Conservation (phyloP, 176 grass and related monocot species). For the Phoenix roebelenii region DNA sequence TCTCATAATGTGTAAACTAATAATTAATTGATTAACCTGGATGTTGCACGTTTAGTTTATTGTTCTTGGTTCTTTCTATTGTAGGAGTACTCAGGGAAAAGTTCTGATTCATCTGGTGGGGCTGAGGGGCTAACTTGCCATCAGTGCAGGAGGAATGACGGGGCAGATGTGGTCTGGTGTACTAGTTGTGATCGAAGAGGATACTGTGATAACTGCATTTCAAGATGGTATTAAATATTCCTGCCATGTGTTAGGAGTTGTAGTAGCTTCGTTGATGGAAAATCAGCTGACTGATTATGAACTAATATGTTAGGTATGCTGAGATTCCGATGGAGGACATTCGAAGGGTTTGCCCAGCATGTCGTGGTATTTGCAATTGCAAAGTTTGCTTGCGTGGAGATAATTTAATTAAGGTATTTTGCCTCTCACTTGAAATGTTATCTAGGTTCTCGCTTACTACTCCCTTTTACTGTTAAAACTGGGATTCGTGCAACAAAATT, state of each 20-base stretch:
- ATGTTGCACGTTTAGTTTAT: not conserved
- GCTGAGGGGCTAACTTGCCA: conserved; percentile 38
- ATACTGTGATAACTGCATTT: conserved; percentile 62
- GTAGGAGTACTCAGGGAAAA: conserved; percentile 21
- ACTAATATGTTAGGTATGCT: conserved; percentile 53
- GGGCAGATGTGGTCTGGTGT: conserved; percentile 42
- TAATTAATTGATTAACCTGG: not conserved
- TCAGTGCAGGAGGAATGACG: conserved; percentile 52
- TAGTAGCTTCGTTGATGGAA: not conserved
- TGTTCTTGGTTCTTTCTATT: not conserved
- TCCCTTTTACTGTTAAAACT: no score
- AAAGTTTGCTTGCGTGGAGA: conserved; percentile 74
- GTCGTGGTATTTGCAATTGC: conserved; percentile 96
- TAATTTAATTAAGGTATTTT: conserved; percentile 73
- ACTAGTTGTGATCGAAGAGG: conserved; percentile 63
- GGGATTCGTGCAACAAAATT: no score
- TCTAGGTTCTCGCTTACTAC: no score
- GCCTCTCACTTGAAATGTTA: not conserved
- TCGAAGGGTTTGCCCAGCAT: conserved; percentile 76
- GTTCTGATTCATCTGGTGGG: conserved; percentile 13
- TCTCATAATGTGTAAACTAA: no score
- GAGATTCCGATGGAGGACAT: conserved; percentile 69
- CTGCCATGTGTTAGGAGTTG: not conserved
- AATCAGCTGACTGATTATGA: conserved; percentile 6
- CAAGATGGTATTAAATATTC: conserved; percentile 45